Evolutionary conservation across 2,329 filamentous ascomycete genomes (phyloP).

Genomic region (Penicillium sp.): DNA sequence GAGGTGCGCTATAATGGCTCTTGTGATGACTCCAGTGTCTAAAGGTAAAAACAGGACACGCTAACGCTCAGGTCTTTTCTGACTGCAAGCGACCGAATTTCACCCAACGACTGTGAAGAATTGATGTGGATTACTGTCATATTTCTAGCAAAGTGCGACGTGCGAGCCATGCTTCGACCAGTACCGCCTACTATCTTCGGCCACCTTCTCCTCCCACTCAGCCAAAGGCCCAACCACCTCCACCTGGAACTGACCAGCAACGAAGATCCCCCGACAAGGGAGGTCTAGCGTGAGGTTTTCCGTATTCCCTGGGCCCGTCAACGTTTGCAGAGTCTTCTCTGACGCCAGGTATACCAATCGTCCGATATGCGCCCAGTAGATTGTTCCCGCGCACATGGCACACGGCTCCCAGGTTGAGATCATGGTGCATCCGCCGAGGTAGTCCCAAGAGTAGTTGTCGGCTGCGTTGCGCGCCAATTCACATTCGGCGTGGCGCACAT

Average conservation of each 20-base stretch:
- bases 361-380: constrained; percentile 55
- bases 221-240: constrained; percentile 50
- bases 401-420: constrained; percentile 57
- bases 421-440: constrained; percentile 50
- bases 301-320: constrained; percentile 50
- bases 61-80: too few species aligned
- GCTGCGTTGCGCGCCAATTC: constrained; percentile 51
- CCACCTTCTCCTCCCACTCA: constrained; percentile 43
- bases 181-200: constrained; percentile 48
- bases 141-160: background rate
- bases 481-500: constrained; percentile 54
- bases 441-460: constrained; percentile 49
- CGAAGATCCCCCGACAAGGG: constrained; percentile 49
- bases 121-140: background rate
- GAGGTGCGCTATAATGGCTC: background rate
- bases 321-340: constrained; percentile 46
- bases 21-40: background rate
- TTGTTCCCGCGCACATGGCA: constrained; percentile 51
- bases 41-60: background rate
- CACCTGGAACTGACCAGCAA: constrained; percentile 49
- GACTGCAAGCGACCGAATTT: background rate
- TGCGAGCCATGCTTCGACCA: constrained; percentile 31
- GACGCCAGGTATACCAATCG: constrained; percentile 52
- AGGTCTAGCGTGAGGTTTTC: constrained; percentile 55
- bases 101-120: background rate